Base-by-base conservation (phyloP, 139 green algal genomes). In the Medakamo hakoo region DNA sequence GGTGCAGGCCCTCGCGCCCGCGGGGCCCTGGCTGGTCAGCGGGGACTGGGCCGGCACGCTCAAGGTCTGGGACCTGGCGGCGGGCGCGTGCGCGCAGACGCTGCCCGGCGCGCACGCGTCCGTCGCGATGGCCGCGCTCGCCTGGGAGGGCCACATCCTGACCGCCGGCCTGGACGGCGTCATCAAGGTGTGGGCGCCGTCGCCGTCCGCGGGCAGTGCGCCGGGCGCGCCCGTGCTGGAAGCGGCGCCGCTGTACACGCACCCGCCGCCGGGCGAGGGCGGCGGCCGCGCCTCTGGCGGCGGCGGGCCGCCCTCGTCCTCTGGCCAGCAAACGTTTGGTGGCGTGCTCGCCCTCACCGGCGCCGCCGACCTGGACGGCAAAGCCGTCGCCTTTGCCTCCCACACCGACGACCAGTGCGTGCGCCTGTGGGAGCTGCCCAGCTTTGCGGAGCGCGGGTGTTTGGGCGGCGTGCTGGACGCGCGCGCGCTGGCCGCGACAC, bases 41-140 rank as follows among this genome's bases (percentile, higher is more conserved):
- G 82, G 74, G 27, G 86, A 89, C 66, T 79, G 73, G 28, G 27
- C 65, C 27, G 84, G 86, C 48, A 78, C 24, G 3, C 82, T 92
- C 64, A 80, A 84, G 73, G 81, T 88, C 16, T 90, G 83, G 84
- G 80, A 88, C 62, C 64, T 91, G 31, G 40, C 62, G 25, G 63
- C 58, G 5, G 83, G 80, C 27, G 30, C 68, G 40, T 69, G 68
- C 21, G 63, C 72, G 22, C 84, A 91, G 66, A 81, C 66, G 14
- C 27, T 90, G 1, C 55, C 71, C 4, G 65, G 59, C 4, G 77
- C 76, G 56, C 80, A 86, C 59, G 60, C 58, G 23, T 57, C 73
- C 26, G 66, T 77, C 48, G 77, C 91, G 60, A 84, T 80, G 65
- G 62, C 71, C 48, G 29, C 90, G 20, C 64, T 86, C 0, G 61